Evolutionary conservation across 1,284 basidiomycete genomes (phyloP), one percentile per base, ranked within the genome.

Genomic region (Wolfiporia cocos): DNA sequence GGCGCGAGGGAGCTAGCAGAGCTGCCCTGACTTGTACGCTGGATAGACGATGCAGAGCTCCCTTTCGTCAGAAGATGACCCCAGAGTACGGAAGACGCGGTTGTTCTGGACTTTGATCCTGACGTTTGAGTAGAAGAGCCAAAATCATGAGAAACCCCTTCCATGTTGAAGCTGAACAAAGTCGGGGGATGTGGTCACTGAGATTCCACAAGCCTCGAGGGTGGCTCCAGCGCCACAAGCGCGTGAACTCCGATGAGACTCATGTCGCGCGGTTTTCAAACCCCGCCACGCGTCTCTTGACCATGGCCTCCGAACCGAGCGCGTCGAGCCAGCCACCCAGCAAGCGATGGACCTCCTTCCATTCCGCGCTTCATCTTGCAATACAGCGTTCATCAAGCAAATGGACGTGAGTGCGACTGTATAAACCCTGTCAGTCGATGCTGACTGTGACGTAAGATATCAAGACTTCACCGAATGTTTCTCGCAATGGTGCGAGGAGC

Each of bases 391-490:
- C 82, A n/a, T 76, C 83, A 3, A 80, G 83, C 58, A 86, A 86
- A 55, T 88, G 86, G 85, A 81, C 82, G 85, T 86, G 51, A 54
- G 84, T 77, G 22, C 28, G 19, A 18, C 29, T 37, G 17, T 12
- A 31, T 22, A 4, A 9, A 23, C n/a, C 18, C 7, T 45, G 28
- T 41, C 37, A 21, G 21, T 23, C 33, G 29, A 30, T 23, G 28
- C 5, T 26, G 17, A 36, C n/a, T 34, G 20, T 40, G 26, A 9
- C 48, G 42, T 21, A 49, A 88, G 85, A 36, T 85, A 78, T 53
- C 80, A 86, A 54, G 82, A 88, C 56, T 88, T 87, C 49, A 67
- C 74, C 4, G 80, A 86, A 63, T 87, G 86, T 55, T 88, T 88
- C 54, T 71, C 84, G 14, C 62, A 79, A 20, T 86, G 80, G 64